These are phyloP conservation scores for Colletotrichum viniferum DNA, from an alignment of 2,329 filamentous ascomycete genomes.

Conservation along the genomic window DNA sequence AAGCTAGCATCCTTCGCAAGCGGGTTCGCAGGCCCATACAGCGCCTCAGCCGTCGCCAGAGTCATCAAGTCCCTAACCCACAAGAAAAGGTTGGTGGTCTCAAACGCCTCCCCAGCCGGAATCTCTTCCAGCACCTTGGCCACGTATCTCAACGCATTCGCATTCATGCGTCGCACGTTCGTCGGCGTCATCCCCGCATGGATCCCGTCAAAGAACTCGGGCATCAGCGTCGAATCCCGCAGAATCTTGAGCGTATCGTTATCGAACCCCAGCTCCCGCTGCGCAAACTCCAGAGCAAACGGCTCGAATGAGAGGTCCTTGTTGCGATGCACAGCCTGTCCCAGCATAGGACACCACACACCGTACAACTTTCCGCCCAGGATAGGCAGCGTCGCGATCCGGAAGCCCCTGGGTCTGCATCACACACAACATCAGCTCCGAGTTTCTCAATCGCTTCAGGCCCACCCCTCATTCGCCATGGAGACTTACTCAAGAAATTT, in stretches of 20 bases:
- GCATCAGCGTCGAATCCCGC: not conserved
- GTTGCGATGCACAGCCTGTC: constrained; percentile 41
- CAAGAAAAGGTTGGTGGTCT: constrained; percentile 35
- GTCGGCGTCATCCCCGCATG: not conserved
- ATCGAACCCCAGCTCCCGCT: constrained; percentile 41
- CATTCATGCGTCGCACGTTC: constrained; percentile 7
- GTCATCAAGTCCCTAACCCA: constrained; percentile 43
- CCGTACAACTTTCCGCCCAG: constrained; percentile 47
- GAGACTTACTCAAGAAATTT: constrained; percentile 38
- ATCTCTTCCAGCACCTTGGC: constrained; percentile 24
- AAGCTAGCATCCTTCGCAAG: constrained; percentile 35
- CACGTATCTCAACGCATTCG: constrained; percentile 6
- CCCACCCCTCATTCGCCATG: not conserved
- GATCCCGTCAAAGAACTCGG: constrained; percentile 5
- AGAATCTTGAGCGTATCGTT: constrained; percentile 30
- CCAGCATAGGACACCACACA: constrained; percentile 43
- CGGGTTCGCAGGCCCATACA: constrained; percentile 49
- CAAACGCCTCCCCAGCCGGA: constrained; percentile 13
- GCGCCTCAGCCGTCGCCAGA: constrained; percentile 38
- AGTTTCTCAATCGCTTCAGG: not conserved
- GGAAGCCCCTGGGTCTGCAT: constrained; percentile 27
- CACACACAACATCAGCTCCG: not conserved
- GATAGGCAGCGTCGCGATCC: constrained; percentile 49
- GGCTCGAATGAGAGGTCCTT: constrained; percentile 47
- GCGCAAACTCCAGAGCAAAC: constrained; percentile 39